Conservation (phyloP, 805 yeast genomes). For the Wickerhamomyces hampshirensis region DNA sequence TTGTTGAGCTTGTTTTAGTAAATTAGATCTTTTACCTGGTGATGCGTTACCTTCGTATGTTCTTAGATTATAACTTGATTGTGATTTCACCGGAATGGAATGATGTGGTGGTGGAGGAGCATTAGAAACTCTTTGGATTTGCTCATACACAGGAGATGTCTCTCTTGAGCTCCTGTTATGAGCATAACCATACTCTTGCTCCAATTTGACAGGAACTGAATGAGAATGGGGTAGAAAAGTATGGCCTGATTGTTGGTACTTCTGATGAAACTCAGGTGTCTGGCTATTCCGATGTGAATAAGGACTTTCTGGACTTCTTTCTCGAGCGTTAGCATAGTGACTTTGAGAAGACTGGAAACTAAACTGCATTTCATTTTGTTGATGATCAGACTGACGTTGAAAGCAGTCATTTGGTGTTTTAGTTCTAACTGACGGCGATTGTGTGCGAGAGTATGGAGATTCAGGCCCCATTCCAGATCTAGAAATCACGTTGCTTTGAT, state of each 20-base stretch:
- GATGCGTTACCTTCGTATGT: slow-evolving; percentile 3
- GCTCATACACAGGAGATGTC: slow-evolving; percentile 3
- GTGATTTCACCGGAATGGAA: slow-evolving; percentile 19
- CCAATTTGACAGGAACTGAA: slow-evolving; percentile 20
- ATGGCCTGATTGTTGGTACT: slow-evolving; percentile 2
- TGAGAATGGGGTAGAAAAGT: slow-evolving; percentile 18
- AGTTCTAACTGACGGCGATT: slow-evolving; percentile 1
- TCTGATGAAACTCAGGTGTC: no score
- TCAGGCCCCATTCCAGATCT: slow-evolving; percentile 8
- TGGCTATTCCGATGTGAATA: not conserved
- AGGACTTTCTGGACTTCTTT: slow-evolving; percentile 3
- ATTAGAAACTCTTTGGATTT: no score
- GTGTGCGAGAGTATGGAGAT: slow-evolving; percentile 12
- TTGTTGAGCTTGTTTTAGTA: slow-evolving; percentile 14
- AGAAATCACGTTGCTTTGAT: no score
- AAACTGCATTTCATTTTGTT: slow-evolving; percentile 22
- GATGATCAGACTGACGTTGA: not conserved
- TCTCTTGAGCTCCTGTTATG: slow-evolving; percentile 7
- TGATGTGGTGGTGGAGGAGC: slow-evolving; percentile 24
- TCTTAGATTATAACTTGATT: slow-evolving; percentile 18
- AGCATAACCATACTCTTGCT: slow-evolving; percentile 8
- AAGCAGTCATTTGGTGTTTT: not conserved
- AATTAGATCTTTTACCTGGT: not conserved
- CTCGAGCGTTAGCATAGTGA: slow-evolving; percentile 11
- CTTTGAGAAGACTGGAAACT: slow-evolving; percentile 24